Evolutionary conservation across 2,329 filamentous ascomycete species (phyloP).

Genomic region (Arthrobotrys sinensis): DNA sequence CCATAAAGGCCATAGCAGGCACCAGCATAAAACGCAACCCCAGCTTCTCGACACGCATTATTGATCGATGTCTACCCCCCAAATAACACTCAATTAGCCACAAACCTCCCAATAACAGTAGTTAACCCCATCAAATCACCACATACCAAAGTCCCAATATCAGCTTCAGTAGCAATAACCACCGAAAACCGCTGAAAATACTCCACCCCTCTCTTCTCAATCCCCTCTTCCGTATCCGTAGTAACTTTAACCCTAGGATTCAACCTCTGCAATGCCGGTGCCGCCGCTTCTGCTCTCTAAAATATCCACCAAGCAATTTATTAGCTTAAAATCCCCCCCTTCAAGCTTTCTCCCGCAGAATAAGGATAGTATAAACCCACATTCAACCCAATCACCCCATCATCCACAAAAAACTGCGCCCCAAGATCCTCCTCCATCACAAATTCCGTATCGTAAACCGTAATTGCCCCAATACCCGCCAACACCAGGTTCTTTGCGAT

Average conservation of each 20-base stretch:
- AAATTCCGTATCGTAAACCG: conserved; percentile 82
- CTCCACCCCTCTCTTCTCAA: conserved; percentile 77
- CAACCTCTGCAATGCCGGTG: conserved; percentile 82
- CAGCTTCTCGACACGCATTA: conserved; percentile 83
- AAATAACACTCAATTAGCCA: conserved; percentile 6
- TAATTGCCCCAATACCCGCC: conserved; percentile 90
- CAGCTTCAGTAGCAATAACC: conserved; percentile 89
- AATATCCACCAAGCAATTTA: background rate
- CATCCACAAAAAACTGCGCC: conserved; percentile 84
- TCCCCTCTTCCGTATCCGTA: conserved; percentile 76
- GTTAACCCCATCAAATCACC: background rate
- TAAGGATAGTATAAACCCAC: conserved; percentile 67
- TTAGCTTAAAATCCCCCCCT: background rate
- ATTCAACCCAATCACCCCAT: conserved; percentile 81
- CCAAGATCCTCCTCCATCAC: conserved; percentile 86
- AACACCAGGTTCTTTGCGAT: conserved; percentile 97
- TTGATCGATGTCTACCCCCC: conserved; percentile 76
- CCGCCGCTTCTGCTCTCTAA: conserved; percentile 83
- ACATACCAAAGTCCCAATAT: conserved; percentile 76
- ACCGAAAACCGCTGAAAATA: conserved; percentile 87
- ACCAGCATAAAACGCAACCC: conserved; percentile 88
- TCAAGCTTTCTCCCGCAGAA: background rate
- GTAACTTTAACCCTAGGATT: conserved; percentile 88
- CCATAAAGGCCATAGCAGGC: conserved; percentile 91
- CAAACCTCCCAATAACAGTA: conserved; percentile 8